These are phyloP conservation scores for Penicillium dipodomyicola DNA, from an alignment of 495 filamentous ascomycete species.

Conservation along the genomic window DNA sequence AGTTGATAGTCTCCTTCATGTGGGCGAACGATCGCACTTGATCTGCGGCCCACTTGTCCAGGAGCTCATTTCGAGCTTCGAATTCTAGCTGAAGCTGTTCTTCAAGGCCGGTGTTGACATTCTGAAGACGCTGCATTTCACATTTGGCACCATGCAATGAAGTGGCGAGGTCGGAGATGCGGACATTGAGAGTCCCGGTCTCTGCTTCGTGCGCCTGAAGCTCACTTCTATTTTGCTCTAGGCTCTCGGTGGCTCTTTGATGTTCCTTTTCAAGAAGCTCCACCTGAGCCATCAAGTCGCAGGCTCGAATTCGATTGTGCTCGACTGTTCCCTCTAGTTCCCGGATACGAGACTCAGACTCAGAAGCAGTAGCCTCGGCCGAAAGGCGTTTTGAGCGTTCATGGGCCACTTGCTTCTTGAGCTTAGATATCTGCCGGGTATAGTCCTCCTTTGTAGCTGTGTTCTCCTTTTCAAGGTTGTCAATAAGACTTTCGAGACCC, in stretches of 20 bases:
- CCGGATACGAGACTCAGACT: conserved; percentile 36
- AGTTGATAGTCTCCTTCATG: conserved; percentile 41
- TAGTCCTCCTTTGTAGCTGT: conserved; percentile 29
- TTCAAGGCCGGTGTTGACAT: conserved; percentile 36
- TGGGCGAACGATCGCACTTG: conserved; percentile 37
- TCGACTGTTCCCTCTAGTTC: conserved; percentile 41
- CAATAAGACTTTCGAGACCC: conserved; percentile 60
- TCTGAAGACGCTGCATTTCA: conserved; percentile 34
- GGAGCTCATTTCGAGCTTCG: conserved; percentile 37
- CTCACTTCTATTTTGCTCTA: conserved; percentile 33
- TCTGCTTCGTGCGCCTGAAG: conserved; percentile 45
- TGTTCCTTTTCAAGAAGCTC: conserved; percentile 37
- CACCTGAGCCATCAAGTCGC: conserved; percentile 34
- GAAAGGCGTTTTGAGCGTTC: conserved; percentile 36
- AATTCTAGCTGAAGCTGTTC: conserved; percentile 36
- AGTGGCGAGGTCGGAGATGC: conserved; percentile 39
- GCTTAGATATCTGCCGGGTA: conserved; percentile 37
- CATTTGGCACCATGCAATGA: conserved; percentile 32
- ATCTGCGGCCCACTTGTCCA: conserved; percentile 42
- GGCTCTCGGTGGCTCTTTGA: conserved; percentile 18
- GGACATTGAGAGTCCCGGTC: conserved; percentile 39
- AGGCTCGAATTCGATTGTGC: conserved; percentile 37
- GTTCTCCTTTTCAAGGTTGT: conserved; percentile 57
- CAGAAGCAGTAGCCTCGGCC: conserved; percentile 36
- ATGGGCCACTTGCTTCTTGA: conserved; percentile 38